These are phyloP conservation scores for Parmelia sp. DNA, from an alignment of 495 filamentous ascomycete species.

Conservation along the genomic window DNA sequence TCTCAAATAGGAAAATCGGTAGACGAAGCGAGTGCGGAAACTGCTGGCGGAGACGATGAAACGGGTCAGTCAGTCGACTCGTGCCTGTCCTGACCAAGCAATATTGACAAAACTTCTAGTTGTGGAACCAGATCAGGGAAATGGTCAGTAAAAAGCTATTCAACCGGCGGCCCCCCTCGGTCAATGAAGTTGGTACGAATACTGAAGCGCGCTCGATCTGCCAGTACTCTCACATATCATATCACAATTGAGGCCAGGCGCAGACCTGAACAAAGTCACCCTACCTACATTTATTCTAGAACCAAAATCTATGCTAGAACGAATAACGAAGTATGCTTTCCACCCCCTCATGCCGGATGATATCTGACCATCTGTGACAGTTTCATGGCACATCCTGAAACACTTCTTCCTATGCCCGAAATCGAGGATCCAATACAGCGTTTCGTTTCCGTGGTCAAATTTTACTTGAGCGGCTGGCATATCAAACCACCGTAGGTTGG, in stretches of 20 bases:
- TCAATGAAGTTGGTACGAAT: background rate
- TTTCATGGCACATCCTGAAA: conserved; percentile 99
- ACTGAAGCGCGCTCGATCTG: conserved; percentile 5
- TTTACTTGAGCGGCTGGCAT: conserved; percentile 98
- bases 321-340: conserved; percentile 83
- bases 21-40: conserved; percentile 42
- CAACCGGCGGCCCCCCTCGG: background rate
- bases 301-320: conserved; percentile 93
- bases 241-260: conserved; percentile 89
- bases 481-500: conserved; percentile 88
- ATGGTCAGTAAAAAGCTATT: conserved; percentile 39
- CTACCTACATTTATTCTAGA: conserved; percentile 97
- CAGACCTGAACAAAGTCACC: conserved; percentile 89
- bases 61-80: conserved; percentile 39
- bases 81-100: background rate
- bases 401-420: conserved; percentile 75
- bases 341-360: background rate
- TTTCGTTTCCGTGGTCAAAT: conserved; percentile 92
- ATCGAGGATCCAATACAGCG: conserved; percentile 86
- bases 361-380: conserved; percentile 38
- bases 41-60: conserved; percentile 59
- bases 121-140: conserved; percentile 44
- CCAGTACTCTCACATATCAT: conserved; percentile 91
- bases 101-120: conserved; percentile 18
- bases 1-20: conserved; percentile 31